phyloP scores from a whole-genome alignment of 805 yeast genomes.

The Starmerella powellii region DNA sequence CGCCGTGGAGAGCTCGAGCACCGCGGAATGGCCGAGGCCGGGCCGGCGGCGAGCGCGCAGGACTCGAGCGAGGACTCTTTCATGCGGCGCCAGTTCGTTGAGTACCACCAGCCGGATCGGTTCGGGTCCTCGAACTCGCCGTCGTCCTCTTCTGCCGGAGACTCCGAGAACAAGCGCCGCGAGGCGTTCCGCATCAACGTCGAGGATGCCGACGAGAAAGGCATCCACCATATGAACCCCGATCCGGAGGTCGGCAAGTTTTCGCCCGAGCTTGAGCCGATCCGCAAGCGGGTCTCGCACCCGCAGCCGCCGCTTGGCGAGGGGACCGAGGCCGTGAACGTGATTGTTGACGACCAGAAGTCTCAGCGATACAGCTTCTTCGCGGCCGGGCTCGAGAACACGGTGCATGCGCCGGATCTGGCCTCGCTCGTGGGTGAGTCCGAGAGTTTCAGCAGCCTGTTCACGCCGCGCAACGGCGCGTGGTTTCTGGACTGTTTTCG shows the following conservation, averaged over 20 bases:
- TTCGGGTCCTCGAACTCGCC: not conserved
- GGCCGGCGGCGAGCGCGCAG: too few relatives aligned
- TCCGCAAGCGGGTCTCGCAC: not conserved
- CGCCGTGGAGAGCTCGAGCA: too few relatives aligned
- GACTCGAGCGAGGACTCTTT: too few relatives aligned
- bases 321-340: not conserved
- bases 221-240: not conserved
- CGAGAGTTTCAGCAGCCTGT: slow-evolving; percentile 53
- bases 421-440: slow-evolving; percentile 54
- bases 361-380: slow-evolving; percentile 81
- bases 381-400: slow-evolving; percentile 69
- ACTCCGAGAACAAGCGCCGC: not conserved
- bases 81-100: slow-evolving; percentile 1
- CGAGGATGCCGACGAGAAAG: not conserved
- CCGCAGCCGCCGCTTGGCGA: not conserved
- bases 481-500: slow-evolving; percentile 96
- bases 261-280: not conserved
- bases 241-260: not conserved
- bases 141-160: not conserved
- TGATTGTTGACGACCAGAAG: slow-evolving; percentile 23
- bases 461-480: slow-evolving; percentile 58
- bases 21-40: too few relatives aligned
- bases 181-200: not conserved
- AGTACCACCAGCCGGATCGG: not conserved
- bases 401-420: slow-evolving; percentile 79